Conservation (phyloP, 176 grass and related monocot genomes). For the Carex cristatella region DNA sequence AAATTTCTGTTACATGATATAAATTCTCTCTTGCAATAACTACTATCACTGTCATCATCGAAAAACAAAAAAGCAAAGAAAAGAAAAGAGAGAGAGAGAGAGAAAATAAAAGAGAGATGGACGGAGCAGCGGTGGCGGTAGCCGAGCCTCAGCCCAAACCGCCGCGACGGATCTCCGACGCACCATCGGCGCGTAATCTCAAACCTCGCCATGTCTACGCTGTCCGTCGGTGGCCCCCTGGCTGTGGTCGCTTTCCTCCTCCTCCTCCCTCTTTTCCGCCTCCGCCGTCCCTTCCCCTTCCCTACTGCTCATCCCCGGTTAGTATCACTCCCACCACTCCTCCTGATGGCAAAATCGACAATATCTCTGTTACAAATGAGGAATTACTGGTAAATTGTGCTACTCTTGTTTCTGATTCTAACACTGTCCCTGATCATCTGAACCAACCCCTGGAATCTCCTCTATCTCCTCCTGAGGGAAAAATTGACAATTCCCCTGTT, state of each 20-base stretch:
- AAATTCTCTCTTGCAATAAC: no score
- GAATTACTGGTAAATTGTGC: neutral
- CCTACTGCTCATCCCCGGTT: no score
- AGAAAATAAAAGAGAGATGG: no score
- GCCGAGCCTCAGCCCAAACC: neutral
- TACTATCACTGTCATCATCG: no score
- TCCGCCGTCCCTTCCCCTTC: no score
- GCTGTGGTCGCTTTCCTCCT: slow-evolving; percentile 33
- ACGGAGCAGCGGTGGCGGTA: no score
- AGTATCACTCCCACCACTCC: neutral
- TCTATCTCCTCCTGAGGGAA: neutral
- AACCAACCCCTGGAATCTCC: neutral
- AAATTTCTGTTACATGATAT: no score
- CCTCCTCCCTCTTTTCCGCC: neutral
- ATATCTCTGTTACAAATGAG: neutral
- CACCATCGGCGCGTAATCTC: neutral
- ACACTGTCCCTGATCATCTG: neutral
- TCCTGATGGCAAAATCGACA: neutral
- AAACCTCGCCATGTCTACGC: slow-evolving; percentile 4
- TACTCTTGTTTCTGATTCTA: neutral
- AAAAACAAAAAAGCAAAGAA: no score
- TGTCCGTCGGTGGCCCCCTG: slow-evolving; percentile 30
- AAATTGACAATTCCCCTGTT: no score
- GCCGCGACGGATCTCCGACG: neutral
- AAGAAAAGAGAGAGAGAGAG: no score